A percentile compares a stretch with the other conserved stretches of the same genome.
phyloP scores from a whole-genome alignment of 768 basidiomycete species.

The Lentinula guzmanii region DNA sequence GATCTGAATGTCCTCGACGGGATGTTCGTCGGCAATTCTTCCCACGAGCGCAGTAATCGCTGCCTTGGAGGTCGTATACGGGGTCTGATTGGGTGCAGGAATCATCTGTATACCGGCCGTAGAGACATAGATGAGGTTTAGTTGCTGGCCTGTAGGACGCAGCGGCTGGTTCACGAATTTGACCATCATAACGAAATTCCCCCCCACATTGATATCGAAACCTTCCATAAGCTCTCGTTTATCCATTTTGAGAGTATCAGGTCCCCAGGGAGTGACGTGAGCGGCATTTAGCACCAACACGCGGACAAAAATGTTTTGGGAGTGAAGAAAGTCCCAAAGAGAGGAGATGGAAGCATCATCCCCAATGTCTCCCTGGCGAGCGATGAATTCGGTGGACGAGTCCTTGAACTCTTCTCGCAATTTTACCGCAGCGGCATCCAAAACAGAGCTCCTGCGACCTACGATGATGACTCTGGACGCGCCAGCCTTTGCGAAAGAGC shows the following conservation, averaged over 20 bases:
- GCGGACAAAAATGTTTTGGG: not conserved
- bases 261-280: not conserved
- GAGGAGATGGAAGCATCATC: not conserved
- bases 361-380: constrained; percentile 1
- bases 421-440: not conserved
- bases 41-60: not conserved
- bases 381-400: not conserved
- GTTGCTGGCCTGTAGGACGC: not conserved
- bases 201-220: not conserved
- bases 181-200: not conserved
- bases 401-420: not conserved
- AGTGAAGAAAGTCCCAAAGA: not conserved
- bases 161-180: not conserved
- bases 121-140: not conserved
- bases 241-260: not conserved
- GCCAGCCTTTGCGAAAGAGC: not conserved
- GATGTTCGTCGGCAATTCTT: not conserved
- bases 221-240: not conserved
- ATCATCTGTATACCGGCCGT: not conserved
- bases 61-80: not conserved
- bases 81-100: not conserved
- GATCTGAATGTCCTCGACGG: not conserved
- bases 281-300: not conserved
- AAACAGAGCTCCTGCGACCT: not conserved
- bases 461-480: not conserved